Evolutionary conservation across 345 rosid species (phyloP).

Genomic region (Brassica rapa): DNA sequence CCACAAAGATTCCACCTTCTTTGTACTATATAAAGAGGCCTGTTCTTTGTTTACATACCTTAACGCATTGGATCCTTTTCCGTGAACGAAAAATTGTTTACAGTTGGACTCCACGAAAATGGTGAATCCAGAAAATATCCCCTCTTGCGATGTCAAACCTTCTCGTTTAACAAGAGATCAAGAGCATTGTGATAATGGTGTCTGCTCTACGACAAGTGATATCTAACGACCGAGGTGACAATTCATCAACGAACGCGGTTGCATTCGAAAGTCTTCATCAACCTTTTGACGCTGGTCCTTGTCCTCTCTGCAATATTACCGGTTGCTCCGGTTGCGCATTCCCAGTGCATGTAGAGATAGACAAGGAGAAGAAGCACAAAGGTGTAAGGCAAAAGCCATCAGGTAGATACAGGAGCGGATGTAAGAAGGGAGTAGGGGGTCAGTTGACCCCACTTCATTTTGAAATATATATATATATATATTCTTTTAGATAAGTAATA

Average conservation of each 20-base stretch:
- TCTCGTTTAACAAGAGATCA: not conserved
- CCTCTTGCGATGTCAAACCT: not conserved
- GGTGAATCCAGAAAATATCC: not conserved
- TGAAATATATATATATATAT: no score
- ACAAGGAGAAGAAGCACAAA: slow-evolving; percentile 4
- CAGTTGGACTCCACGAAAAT: not conserved
- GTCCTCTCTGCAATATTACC: not conserved
- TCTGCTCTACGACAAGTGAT: not conserved
- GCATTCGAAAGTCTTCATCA: not conserved
- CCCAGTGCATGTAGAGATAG: not conserved
- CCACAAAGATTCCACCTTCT: not conserved
- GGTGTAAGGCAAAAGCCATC: not conserved
- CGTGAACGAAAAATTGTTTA: not conserved
- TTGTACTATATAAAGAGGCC: not conserved
- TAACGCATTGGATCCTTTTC: not conserved
- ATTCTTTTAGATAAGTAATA: no score
- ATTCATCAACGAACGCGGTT: not conserved
- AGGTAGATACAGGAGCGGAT: not conserved
- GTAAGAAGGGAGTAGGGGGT: no score
- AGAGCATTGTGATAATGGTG: not conserved
- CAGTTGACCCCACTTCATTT: no score
- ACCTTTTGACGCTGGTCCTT: not conserved
- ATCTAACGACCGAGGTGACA: not conserved
- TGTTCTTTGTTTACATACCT: not conserved
- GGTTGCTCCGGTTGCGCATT: slow-evolving; percentile 8